Evolutionary conservation across 495 filamentous ascomycete species (phyloP).

Genomic region (Filosporella fistucella): DNA sequence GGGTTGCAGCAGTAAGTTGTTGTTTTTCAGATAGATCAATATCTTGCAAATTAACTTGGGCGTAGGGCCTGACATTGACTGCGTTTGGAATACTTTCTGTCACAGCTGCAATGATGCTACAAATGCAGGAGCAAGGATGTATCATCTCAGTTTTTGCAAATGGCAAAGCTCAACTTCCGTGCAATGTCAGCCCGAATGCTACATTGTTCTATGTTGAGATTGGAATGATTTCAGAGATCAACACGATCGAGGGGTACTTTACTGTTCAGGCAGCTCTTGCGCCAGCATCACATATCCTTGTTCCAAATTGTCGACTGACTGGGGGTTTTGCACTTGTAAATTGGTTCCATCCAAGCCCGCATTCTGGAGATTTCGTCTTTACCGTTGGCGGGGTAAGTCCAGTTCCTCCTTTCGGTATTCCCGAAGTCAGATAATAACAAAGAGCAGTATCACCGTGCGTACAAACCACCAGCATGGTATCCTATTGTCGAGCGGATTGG

Average conservation of each 20-base stretch:
- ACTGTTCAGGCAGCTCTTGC: conserved; percentile 37
- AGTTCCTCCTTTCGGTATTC: too few species aligned
- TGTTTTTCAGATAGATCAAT: background rate
- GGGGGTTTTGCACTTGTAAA: conserved; percentile 43
- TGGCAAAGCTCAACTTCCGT: conserved; percentile 32
- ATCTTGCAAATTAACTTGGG: background rate
- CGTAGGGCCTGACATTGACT: background rate
- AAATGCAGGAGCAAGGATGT: conserved; percentile 19
- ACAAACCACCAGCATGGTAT: background rate
- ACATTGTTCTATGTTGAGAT: conserved; percentile 37
- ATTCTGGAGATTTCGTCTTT: background rate
- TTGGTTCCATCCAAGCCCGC: conserved; percentile 34
- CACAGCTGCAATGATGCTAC: conserved; percentile 32
- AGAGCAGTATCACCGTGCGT: background rate
- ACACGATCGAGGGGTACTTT: conserved; percentile 32
- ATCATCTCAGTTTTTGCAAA: conserved; percentile 36
- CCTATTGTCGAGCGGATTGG: background rate
- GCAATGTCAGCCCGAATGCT: background rate
- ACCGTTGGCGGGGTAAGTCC: too few species aligned
- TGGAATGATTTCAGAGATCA: conserved; percentile 28
- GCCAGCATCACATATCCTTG: conserved; percentile 27
- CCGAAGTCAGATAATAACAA: too few species aligned
- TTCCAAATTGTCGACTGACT: conserved; percentile 37
- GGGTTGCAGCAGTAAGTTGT: background rate
- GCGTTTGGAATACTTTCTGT: conserved; percentile 29